A percentile compares a stretch with the other conserved stretches of the same genome.
Evolutionary conservation across 306 rosid species (phyloP).

Genomic region (Macrotyloma uniflorum): DNA sequence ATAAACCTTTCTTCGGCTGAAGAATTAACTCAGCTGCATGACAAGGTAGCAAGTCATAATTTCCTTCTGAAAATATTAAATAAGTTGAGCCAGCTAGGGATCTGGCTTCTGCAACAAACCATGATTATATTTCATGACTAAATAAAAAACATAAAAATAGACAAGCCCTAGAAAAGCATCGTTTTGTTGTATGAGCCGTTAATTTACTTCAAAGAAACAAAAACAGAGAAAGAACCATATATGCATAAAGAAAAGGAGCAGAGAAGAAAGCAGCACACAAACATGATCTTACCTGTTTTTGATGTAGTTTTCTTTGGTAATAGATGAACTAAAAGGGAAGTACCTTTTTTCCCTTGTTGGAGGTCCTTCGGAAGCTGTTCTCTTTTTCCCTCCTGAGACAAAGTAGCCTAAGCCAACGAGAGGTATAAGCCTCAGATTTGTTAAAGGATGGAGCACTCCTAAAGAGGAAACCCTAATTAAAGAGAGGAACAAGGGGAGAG

Average conservation of each 20-base stretch:
- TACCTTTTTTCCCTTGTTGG: slow-evolving; percentile 55
- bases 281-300: slow-evolving; percentile 61
- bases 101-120: slow-evolving; percentile 39
- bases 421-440: slow-evolving; percentile 51
- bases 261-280: slow-evolving; percentile 41
- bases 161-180: slow-evolving; percentile 44
- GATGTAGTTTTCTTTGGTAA: slow-evolving; percentile 60
- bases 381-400: slow-evolving; percentile 41
- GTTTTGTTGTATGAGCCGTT: slow-evolving; percentile 28
- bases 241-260: slow-evolving; percentile 40
- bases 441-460: slow-evolving; percentile 31
- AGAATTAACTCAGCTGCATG: slow-evolving; percentile 47
- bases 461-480: slow-evolving; percentile 70
- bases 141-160: background rate
- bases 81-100: slow-evolving; percentile 21
- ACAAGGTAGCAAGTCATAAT: slow-evolving; percentile 27
- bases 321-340: slow-evolving; percentile 51
- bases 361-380: slow-evolving; percentile 53
- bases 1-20: slow-evolving; percentile 31
- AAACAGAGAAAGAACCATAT: slow-evolving; percentile 44
- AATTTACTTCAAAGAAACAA: slow-evolving; percentile 38
- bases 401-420: slow-evolving; percentile 54
- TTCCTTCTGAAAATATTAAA: slow-evolving; percentile 34
- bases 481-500: slow-evolving; percentile 31
- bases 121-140: slow-evolving; percentile 22